Evolutionary conservation across 768 basidiomycete genomes (phyloP).

Genomic region (Mycena sanguinolenta): DNA sequence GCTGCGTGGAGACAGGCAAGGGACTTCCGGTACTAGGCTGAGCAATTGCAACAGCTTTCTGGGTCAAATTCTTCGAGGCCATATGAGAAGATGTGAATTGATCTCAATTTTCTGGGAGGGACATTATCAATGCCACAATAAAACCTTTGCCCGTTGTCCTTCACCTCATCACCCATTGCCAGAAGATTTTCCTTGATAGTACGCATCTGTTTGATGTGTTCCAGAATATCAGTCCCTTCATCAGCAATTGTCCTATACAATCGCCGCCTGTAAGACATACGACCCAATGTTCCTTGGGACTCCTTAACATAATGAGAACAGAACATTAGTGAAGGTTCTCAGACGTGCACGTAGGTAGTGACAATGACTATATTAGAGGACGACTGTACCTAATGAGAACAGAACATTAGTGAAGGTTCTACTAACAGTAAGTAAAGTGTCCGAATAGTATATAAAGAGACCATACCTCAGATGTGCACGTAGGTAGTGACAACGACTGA

Average conservation of each 20-base stretch:
- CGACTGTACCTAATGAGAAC: too few relatives aligned
- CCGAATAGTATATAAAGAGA: too few relatives aligned
- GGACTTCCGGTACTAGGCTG: conserved; percentile 10
- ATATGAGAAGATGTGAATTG: conserved; percentile 2
- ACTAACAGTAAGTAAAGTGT: too few relatives aligned
- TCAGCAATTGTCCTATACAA: neutral
- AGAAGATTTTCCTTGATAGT: conserved; percentile 4
- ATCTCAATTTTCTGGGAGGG: conserved; percentile 10
- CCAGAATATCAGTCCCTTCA: neutral
- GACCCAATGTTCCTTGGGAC: neutral
- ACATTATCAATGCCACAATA: neutral
- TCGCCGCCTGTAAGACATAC: conserved; percentile 11
- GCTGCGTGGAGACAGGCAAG: conserved; percentile 2
- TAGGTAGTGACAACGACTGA: too few relatives aligned
- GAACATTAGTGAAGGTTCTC: too few relatives aligned
- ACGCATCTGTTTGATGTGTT: conserved; percentile 6
- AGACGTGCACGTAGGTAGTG: too few relatives aligned
- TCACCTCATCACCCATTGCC: neutral
- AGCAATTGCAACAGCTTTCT: conserved; percentile 10
- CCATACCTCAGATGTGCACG: too few relatives aligned
- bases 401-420: too few relatives aligned
- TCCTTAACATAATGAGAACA: too few relatives aligned
- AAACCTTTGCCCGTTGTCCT: conserved; percentile 11
- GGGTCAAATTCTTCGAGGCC: conserved; percentile 6
- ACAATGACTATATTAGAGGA: too few relatives aligned